phyloP scores from a whole-genome alignment of 345 rosid species.

The Capsella bursapastoris region DNA sequence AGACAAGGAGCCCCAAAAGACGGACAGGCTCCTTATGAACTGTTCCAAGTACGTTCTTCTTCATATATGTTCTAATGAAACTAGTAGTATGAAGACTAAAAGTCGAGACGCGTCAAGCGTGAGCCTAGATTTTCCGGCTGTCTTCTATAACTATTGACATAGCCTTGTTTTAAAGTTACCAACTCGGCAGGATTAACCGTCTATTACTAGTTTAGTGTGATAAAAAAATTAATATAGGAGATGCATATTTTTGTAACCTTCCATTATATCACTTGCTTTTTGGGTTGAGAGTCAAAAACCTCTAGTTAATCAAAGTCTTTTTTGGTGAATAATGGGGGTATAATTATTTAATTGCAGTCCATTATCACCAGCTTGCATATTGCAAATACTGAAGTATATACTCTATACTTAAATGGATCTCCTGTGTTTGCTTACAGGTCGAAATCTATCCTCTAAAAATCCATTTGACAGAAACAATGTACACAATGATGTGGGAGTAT shows the following conservation, averaged over 20 bases:
- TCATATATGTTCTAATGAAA: slow-evolving; percentile 4
- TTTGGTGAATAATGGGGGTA: background rate
- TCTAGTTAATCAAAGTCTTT: background rate
- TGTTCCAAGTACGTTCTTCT: slow-evolving; percentile 63
- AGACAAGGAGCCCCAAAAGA: slow-evolving; percentile 92
- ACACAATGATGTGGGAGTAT: slow-evolving; percentile 97
- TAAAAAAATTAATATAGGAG: no score
- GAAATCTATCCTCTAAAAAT: slow-evolving; percentile 98
- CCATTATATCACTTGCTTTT: background rate
- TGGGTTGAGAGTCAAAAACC: background rate
- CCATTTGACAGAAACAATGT: slow-evolving; percentile 94
- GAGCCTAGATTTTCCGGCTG: background rate
- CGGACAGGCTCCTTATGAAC: slow-evolving; percentile 87
- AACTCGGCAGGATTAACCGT: background rate
- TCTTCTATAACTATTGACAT: slow-evolving; percentile 1
- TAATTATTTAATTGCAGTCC: background rate
- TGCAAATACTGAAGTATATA: background rate
- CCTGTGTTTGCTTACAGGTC: slow-evolving; percentile 58
- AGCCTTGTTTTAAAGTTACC: background rate
- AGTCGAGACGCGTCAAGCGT: slow-evolving; percentile 6
- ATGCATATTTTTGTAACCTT: background rate
- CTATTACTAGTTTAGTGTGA: background rate
- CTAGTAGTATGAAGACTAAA: background rate
- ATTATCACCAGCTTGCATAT: background rate
- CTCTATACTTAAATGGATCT: background rate